Percentiles rank a stretch among this genome's conserved stretches.
phyloP scores from a whole-genome alignment of 768 basidiomycete genomes.

The Psilocybe subaeruginosa region DNA sequence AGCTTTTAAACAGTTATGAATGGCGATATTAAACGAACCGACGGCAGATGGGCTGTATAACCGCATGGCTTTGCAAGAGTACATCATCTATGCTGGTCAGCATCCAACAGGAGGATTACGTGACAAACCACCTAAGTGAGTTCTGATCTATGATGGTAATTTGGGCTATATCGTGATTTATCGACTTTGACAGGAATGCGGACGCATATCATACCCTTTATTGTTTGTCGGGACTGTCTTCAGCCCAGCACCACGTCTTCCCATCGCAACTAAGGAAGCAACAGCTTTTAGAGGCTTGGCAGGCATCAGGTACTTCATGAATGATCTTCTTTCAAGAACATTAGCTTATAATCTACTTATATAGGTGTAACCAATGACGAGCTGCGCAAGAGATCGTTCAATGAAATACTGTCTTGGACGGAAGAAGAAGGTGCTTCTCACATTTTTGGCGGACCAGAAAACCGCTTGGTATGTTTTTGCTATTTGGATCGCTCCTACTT shows the following conservation, averaged over 20 bases:
- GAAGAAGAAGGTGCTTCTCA: constrained; percentile 33
- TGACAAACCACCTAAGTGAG: constrained; percentile 95
- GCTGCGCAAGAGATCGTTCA: constrained; percentile 23
- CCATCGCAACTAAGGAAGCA: constrained; percentile 38
- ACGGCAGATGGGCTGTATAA: constrained; percentile 52
- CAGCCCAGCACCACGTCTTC: constrained; percentile 80
- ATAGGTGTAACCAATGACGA: constrained; percentile 22
- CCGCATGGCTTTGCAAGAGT: constrained; percentile 80
- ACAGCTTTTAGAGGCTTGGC: constrained; percentile 24
- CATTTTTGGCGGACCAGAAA: constrained; percentile 29
- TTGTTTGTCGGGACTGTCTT: constrained; percentile 87
- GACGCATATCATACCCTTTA: constrained; percentile 96
- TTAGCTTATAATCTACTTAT: background rate
- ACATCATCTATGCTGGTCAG: constrained; percentile 85
- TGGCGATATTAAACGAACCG: background rate
- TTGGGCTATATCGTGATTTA: background rate
- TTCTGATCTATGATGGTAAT: background rate
- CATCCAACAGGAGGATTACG: constrained; percentile 83
- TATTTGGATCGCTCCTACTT: background rate
- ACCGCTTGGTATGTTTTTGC: constrained; percentile 27
- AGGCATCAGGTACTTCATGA: constrained; percentile 13
- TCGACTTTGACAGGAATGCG: constrained; percentile 52
- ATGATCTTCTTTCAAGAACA: background rate
- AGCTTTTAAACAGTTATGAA: background rate
- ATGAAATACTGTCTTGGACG: constrained; percentile 31